Base-by-base conservation (phyloP, 352 stramenopile species). In the Phytophthora tubulina region DNA sequence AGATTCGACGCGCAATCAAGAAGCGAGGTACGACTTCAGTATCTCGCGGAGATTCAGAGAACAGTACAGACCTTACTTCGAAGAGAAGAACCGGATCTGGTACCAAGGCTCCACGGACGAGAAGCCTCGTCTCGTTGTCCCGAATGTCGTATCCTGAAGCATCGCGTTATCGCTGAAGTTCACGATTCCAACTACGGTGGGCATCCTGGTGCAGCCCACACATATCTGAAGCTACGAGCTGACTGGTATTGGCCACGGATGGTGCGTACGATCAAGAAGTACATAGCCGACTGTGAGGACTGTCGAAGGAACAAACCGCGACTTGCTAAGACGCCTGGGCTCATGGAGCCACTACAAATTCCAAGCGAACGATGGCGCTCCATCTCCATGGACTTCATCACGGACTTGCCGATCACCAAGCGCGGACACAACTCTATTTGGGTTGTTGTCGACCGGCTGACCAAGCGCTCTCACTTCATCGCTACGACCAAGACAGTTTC, bases 51-150 rank as follows among this genome's bases (percentile, higher is more conserved):
- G 21, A 42, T 30, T 56, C 45, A 6, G 36, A 3, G 17, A 57
- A 66, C 32, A 66, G 35, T 58, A 51, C 58, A 58, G 58, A 13
- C 6, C 58, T 0, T 66, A 44, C 46, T 57, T 66, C 27, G 57
- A 56, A 14, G 33, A 65, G 8, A 49, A 51, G 31, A 48, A 55
- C 8, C 42, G 38, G 8, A 21, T 21, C 21, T 21, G 21, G 21
- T 21, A 21, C 21, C 21, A 21, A 21, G 21, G 21, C 21, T 21
- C 21, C 21, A 21, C 21, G 21, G 21, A 21, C 21, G 21, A 21
- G 21, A 21, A 21, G 21, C 21, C 21, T 21, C 21, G 21, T 21
- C 21, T 21, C 21, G 21, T 21, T 21, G 21, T 21, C 21, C 21
- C 21, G 21, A 21, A 21, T 21, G 21, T 21, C 21, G 21, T 21